A percentile compares a stretch with the other conserved stretches of the same genome.
Evolutionary conservation across 2,329 filamentous ascomycete species (phyloP).

Genomic region (Passalora sequoiae): DNA sequence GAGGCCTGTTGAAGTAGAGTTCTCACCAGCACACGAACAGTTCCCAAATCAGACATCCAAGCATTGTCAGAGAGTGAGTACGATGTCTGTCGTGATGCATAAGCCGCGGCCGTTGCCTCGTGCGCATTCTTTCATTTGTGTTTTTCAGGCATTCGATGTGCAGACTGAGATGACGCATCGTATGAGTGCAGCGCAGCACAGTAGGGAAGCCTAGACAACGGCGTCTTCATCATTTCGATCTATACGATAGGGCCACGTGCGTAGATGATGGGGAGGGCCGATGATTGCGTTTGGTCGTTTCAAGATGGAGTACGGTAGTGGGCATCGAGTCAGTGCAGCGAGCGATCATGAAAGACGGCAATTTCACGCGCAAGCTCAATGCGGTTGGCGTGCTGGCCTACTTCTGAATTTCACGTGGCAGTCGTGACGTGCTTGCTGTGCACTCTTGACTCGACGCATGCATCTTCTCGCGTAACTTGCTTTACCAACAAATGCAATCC

Average conservation of each 20-base stretch:
- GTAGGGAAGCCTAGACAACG: no score
- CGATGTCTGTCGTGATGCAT: not conserved
- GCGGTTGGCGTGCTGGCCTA: not conserved
- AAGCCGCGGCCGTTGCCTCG: not conserved
- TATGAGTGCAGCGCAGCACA: not conserved
- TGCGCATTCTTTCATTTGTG: not conserved
- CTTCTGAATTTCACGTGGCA: slow-evolving; percentile 7
- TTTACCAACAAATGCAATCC: slow-evolving; percentile 4
- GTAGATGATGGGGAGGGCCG: not conserved
- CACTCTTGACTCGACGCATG: no score
- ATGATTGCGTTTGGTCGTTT: slow-evolving; percentile 1
- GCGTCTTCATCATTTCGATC: not conserved
- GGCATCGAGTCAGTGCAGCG: slow-evolving; percentile 16
- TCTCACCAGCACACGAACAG: slow-evolving; percentile 1
- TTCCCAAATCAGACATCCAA: slow-evolving; percentile 3
- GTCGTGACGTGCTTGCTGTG: slow-evolving; percentile 5
- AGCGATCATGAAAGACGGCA: no score
- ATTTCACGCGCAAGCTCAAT: slow-evolving; percentile 7
- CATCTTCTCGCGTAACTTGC: no score
- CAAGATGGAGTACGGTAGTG: slow-evolving; percentile 2
- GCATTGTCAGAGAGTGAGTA: slow-evolving; percentile 4
- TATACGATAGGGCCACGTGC: slow-evolving; percentile 8
- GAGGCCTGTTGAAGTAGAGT: slow-evolving; percentile 6
- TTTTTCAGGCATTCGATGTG: not conserved
- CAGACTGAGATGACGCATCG: no score